Base-by-base conservation (phyloP, 345 rosid genomes). In the Hevea brasiliensis region DNA sequence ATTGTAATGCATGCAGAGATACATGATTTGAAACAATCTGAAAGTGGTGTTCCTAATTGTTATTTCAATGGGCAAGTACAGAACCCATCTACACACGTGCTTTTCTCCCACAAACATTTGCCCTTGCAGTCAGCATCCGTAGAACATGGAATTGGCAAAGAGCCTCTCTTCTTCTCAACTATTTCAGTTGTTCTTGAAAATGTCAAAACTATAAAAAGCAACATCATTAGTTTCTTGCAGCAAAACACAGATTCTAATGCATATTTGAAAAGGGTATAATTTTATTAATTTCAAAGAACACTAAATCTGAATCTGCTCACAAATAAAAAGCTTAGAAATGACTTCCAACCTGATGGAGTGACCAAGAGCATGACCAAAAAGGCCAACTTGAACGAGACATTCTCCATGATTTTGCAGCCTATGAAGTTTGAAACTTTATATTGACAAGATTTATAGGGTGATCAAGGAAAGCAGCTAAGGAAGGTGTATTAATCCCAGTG, bases 281-380 rank as follows among this genome's bases (percentile, higher is more conserved):
- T n/a, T n/a, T n/a, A n/a, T n/a, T n/a, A n/a, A n/a, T n/a, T n/a
- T n/a, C n/a, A n/a, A n/a, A n/a, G n/a, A n/a, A n/a, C n/a, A n/a
- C n/a, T n/a, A n/a, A n/a, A n/a, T n/a, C n/a, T n/a, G n/a, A n/a
- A n/a, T n/a, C n/a, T n/a, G n/a, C n/a, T n/a, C n/a, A n/a, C n/a
- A n/a, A n/a, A n/a, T n/a, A n/a, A n/a, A n/a, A n/a, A n/a, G n/a
- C n/a, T n/a, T n/a, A n/a, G n/a, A n/a, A n/a, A n/a, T n/a, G n/a
- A n/a, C n/a, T n/a, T n/a, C 47, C 3, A 35, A 63, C 67, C 48
- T n/a, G 67, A 63, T 63, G 48, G 27, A 41, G 67, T 35, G 51
- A 41, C 29, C 3, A 63, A n/a, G 1, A 63, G 48, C 2, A 63
- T 63, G 67, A n/a, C 47, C 27, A 63, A 12, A 37, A 63, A 18